Evolutionary conservation across 768 basidiomycete species (phyloP).

Genomic region (Rhodotorula diobovata): DNA sequence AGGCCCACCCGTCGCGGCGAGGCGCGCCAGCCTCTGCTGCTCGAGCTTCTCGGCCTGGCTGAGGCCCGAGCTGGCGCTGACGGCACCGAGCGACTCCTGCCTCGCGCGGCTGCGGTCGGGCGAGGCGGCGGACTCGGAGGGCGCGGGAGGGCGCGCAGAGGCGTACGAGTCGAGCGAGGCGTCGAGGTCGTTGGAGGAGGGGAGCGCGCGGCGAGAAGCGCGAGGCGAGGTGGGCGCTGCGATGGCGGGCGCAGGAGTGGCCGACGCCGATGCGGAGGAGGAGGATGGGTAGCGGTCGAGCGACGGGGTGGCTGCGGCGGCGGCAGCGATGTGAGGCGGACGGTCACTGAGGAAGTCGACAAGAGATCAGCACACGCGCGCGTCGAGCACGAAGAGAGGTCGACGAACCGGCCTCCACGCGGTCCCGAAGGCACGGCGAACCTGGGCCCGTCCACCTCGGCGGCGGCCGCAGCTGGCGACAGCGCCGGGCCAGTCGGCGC

Average conservation of each 20-base stretch:
- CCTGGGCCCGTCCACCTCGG: not conserved
- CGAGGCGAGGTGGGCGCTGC: not conserved
- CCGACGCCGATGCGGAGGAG: slow-evolving; percentile 1
- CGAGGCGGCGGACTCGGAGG: not conserved
- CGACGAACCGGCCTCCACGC: not conserved
- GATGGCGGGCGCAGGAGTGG: not conserved
- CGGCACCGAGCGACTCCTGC: not conserved
- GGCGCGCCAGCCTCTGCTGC: slow-evolving; percentile 11
- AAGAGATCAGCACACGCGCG: not conserved
- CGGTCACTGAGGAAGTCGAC: not conserved
- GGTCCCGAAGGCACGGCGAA: not conserved
- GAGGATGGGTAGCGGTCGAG: not conserved
- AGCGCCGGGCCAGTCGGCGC: not conserved
- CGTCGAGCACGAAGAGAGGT: no score
- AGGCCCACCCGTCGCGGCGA: not conserved
- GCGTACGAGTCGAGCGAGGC: not conserved
- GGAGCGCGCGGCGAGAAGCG: not conserved
- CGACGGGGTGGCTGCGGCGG: no score
- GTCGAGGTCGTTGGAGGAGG: not conserved
- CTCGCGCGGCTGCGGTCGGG: not conserved
- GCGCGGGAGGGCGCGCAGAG: not conserved
- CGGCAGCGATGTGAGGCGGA: not conserved
- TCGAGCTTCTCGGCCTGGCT: slow-evolving; percentile 5
- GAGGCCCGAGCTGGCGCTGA: slow-evolving; percentile 2
- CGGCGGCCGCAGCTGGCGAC: not conserved